Evolutionary conservation across 495 filamentous ascomycete species (phyloP), one percentile per base, ranked within the genome.

Genomic region (Trypethelium eluteriae): DNA sequence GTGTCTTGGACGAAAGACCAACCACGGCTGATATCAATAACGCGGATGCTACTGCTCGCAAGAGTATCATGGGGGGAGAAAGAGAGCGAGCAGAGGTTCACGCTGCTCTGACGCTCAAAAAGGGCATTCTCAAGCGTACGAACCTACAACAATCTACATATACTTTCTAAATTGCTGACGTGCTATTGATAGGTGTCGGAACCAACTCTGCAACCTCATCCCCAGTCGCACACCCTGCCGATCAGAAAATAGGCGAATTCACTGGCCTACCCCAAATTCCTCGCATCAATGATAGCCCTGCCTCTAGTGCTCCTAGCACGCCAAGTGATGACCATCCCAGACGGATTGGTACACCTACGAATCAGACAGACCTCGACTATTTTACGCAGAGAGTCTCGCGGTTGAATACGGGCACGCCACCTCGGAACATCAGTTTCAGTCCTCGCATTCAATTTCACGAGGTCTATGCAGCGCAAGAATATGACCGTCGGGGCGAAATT

Each of bases 101-200:
- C 49, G 90, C 92, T 18, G 88, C 91, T 10, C 53, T 59, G 11
- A 35, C 53, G 36, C 88, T 98, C 16, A 89, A 89, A 69, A 96
- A 93, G 76, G 93, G 94, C 18, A 99, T 99, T 56, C 76, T 99
- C 53, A 99, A 99, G 76, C 89, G 93, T 94, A 82, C 69, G 90
- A 82, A 39, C 11, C n/a, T 34, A 46, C 56, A 4, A 18, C 11
- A 6, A 34, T 49, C 1, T 67, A 16, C n/a, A 14, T 63, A 0
- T 56, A 11, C 1, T 4, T 12, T 10, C 61, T 36, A 59, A 59
- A n/a, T 66, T 36, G n/a, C 71, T 74, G 63, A 74, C 56, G 47
- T 70, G 41, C 63, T 46, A 5, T 2, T n/a, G 25, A 25, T 68
- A 85, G 83, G 84, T 69, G 80, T 79, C 64, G 80, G 81, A 62